phyloP scores from a whole-genome alignment of 2,329 filamentous ascomycete genomes.

The Tolypocladium amazonense region DNA sequence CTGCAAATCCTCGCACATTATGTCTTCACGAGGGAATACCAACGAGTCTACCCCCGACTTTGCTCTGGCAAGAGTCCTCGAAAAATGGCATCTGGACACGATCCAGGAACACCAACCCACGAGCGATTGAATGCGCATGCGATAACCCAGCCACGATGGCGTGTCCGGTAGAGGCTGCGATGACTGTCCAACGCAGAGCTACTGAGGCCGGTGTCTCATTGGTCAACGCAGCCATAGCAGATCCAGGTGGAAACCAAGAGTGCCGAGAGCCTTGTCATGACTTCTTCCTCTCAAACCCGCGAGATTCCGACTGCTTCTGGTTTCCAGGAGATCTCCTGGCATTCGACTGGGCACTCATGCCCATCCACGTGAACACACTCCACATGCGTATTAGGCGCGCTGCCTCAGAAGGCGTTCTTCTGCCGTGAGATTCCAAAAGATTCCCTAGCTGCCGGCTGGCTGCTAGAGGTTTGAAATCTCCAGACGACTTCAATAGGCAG shows the following conservation, averaged over 20 bases:
- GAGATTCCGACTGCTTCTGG: neutral
- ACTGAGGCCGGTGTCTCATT: neutral
- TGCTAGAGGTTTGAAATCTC: neutral
- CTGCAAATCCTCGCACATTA: constrained; percentile 1
- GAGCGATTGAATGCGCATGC: neutral
- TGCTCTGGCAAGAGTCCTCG: neutral
- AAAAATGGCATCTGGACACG: neutral
- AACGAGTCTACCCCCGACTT: neutral
- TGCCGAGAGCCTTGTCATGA: neutral
- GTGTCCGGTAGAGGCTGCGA: constrained; percentile 1
- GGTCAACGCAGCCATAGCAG: neutral
- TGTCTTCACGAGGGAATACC: neutral
- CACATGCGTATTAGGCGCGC: neutral
- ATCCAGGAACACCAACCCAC: neutral
- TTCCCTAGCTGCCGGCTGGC: neutral
- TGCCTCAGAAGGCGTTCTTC: neutral
- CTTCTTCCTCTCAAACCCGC: neutral
- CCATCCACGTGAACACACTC: neutral
- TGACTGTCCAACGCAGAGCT: constrained; percentile 5
- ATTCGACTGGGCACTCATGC: neutral
- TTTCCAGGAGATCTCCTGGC: neutral
- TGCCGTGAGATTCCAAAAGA: neutral
- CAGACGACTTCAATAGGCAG: neutral
- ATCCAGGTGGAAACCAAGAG: neutral
- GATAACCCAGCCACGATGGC: neutral